These are phyloP conservation scores for Ensete glaucum DNA, from an alignment of 176 grass and related monocot species.

Conservation along the genomic window DNA sequence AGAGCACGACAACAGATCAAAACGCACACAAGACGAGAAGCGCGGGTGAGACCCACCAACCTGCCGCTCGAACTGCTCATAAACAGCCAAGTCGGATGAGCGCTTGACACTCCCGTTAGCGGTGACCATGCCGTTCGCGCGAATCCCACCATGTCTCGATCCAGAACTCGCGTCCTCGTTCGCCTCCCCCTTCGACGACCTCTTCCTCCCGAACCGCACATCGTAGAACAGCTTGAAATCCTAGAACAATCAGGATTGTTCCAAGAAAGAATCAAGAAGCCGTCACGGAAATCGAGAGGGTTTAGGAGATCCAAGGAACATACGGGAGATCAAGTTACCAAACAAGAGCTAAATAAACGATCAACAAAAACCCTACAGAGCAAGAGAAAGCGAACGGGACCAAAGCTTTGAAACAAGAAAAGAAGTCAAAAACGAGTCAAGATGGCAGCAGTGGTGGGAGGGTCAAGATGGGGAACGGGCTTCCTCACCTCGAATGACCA, in stretches of 20 bases:
- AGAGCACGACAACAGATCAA: conserved; percentile 5
- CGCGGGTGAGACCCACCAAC: conserved; percentile 9
- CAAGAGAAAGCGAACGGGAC: too few species aligned
- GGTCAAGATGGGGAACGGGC: neutral
- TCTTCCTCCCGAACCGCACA: conserved; percentile 60
- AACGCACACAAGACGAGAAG: neutral
- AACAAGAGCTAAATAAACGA: too few species aligned
- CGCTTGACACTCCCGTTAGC: conserved; percentile 48
- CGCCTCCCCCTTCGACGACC: conserved; percentile 23
- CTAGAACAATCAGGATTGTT: conserved; percentile 3
- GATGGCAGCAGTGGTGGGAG: neutral
- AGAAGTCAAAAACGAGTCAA: neutral
- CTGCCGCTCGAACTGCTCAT: conserved; percentile 93
- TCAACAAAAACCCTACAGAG: too few species aligned
- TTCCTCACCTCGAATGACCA: conserved; percentile 33
- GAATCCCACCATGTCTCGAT: conserved; percentile 16
- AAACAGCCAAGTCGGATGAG: conserved; percentile 62
- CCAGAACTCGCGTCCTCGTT: conserved; percentile 17
- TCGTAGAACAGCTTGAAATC: conserved; percentile 79
- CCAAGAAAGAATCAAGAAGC: neutral
- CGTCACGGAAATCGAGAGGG: neutral
- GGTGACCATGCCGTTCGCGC: neutral
- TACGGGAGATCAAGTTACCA: too few species aligned
- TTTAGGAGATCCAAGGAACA: neutral
- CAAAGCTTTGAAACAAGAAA: neutral